Evolutionary conservation across 805 yeast genomes (phyloP), one percentile per base, ranked within the genome.

Genomic region (Wickerhamiella brachini): DNA sequence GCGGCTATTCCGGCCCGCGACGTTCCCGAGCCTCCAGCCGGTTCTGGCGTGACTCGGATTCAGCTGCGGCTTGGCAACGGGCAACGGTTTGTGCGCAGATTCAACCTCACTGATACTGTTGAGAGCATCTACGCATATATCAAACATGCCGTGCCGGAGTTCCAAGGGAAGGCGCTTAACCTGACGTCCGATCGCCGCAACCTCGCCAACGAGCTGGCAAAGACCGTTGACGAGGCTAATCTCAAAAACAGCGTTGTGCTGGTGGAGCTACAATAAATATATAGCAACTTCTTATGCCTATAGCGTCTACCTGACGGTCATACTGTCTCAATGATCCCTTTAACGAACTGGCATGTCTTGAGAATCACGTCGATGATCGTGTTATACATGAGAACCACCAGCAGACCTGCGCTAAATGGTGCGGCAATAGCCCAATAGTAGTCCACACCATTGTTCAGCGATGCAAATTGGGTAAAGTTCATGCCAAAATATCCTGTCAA

Each of bases 21-120:
- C 44, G 78, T 79, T 52, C 69, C 70, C 0, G 96, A 88, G 60
- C 94, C 95, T 0, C 65, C 75, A 1, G 62, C 70, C 2, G 80
- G 75, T 10, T 75, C 78, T 0, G 66, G 71, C 7, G 71, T 80
- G 0, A 68, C 73, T 6, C 85, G 96, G 0, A 76, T 93, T 23
- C 97, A 93, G 66, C 75, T 93, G n/a, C 73, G 96, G 53, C 76
- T 85, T 26, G 93, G 89, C 17, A 86, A 82, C 59, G 97, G 97
- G n/a, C 75, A 80, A 46, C 73, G 97, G 52, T 68, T 82, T 12
- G 82, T 90, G 10, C 81, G 86, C 53, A 76, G 85, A 52, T 84
- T 90, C 58, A 66, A 68, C 8, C 60, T 75, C 10, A 64, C 68
- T 3, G 95, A 85, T 56, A 69, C 73, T 2, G 86, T 93, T 0